These are phyloP conservation scores for Metarhizium rileyi DNA, from an alignment of 2,329 filamentous ascomycete species.

Conservation along the genomic window DNA sequence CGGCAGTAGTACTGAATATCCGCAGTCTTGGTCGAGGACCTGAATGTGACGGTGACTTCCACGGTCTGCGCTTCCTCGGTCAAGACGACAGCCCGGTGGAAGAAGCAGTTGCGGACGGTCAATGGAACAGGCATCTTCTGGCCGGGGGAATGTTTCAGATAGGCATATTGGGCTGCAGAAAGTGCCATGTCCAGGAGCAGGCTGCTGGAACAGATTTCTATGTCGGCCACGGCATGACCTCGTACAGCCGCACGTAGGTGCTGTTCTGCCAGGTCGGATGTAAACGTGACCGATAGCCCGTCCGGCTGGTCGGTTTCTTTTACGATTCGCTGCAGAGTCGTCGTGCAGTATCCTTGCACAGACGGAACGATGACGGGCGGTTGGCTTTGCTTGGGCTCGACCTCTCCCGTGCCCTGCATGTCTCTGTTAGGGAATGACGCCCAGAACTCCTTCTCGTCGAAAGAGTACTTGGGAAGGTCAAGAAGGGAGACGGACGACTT, in stretches of 20 bases:
- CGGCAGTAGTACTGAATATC: not conserved
- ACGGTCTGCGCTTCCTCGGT: not conserved
- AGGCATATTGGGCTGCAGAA: not conserved
- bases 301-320: not conserved
- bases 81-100: not conserved
- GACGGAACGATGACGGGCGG: not conserved
- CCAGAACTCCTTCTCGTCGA: not conserved
- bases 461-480: not conserved
- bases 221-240: not conserved
- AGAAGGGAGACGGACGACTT: not conserved
- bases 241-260: not conserved
- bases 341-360: not conserved
- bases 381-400: not conserved
- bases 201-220: constrained; percentile 1
- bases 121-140: not conserved
- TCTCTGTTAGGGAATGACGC: not conserved
- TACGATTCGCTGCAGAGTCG: not conserved
- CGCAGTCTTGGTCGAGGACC: not conserved
- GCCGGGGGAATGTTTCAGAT: not conserved
- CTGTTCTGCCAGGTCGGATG: not conserved
- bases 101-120: not conserved
- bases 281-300: not conserved
- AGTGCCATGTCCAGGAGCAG: constrained; percentile 2
- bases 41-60: not conserved
- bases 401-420: not conserved